Conservation (phyloP, 768 basidiomycete genomes). For the Termitomyces sp. region DNA sequence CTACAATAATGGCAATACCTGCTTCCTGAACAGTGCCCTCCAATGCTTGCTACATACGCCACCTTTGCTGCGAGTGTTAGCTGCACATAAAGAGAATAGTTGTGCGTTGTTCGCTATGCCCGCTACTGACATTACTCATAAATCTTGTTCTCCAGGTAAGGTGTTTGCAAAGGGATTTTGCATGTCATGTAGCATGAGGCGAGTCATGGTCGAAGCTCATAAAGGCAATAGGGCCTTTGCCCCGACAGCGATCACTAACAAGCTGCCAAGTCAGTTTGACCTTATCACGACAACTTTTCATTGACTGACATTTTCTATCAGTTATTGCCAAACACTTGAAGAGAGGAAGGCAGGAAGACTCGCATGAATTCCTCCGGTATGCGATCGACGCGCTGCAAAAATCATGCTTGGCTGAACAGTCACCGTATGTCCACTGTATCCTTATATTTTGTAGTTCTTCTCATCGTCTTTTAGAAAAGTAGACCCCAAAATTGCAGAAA, state of each 20-base stretch:
- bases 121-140: constrained; percentile 3
- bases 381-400: constrained; percentile 90
- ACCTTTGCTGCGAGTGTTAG: constrained; percentile 67
- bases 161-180: constrained; percentile 57
- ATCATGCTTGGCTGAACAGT: constrained; percentile 67
- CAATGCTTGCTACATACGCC: constrained; percentile 94
- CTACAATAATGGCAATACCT: constrained; percentile 88
- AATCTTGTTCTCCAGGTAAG: constrained; percentile 28
- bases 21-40: constrained; percentile 92
- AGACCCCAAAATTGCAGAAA: constrained; percentile 69
- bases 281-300: not conserved
- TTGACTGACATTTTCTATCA: constrained; percentile 25
- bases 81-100: constrained; percentile 46
- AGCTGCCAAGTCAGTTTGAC: constrained; percentile 59
- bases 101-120: constrained; percentile 46
- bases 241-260: constrained; percentile 61
- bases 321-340: constrained; percentile 91
- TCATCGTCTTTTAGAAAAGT: constrained; percentile 49
- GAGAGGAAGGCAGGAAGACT: constrained; percentile 92
- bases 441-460: not conserved
- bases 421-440: constrained; percentile 50
- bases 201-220: constrained; percentile 55
- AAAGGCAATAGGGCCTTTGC: constrained; percentile 45
- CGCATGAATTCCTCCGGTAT: constrained; percentile 96
- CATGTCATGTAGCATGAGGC: constrained; percentile 70